Evolutionary conservation across 805 yeast species (phyloP).

Genomic region (Maudiozyma bulderi): DNA sequence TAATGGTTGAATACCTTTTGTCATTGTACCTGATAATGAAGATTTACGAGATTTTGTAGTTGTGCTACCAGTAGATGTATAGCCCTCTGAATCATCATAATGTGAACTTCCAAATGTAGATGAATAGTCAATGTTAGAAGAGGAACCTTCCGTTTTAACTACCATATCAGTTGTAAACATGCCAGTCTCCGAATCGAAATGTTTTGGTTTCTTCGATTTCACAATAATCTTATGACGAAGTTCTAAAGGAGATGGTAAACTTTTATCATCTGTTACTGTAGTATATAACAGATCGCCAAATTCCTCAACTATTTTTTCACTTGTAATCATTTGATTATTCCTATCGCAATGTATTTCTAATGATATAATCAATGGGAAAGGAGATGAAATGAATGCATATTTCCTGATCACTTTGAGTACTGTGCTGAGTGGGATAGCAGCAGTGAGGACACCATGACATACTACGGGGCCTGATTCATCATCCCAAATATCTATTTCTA

Average conservation of each 20-base stretch:
- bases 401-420: constrained; percentile 68
- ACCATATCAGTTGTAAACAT: background rate
- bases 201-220: constrained; percentile 59
- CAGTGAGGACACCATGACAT: constrained; percentile 83
- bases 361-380: constrained; percentile 77
- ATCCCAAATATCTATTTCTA: constrained; percentile 97
- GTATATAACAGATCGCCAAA: constrained; percentile 50
- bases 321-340: constrained; percentile 56
- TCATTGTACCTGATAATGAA: background rate
- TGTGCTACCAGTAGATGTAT: constrained; percentile 1
- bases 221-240: constrained; percentile 63
- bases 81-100: constrained; percentile 24
- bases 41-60: background rate
- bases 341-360: constrained; percentile 73
- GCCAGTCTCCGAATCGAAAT: background rate
- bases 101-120: constrained; percentile 30
- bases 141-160: constrained; percentile 3
- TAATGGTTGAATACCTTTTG: background rate
- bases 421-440: constrained; percentile 55
- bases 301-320: constrained; percentile 40
- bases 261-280: constrained; percentile 9
- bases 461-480: constrained; percentile 74
- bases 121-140: constrained; percentile 11
- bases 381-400: constrained; percentile 81
- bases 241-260: constrained; percentile 64